Conservation (phyloP, 345 rosid species). For the Boechera retrofracta region DNA sequence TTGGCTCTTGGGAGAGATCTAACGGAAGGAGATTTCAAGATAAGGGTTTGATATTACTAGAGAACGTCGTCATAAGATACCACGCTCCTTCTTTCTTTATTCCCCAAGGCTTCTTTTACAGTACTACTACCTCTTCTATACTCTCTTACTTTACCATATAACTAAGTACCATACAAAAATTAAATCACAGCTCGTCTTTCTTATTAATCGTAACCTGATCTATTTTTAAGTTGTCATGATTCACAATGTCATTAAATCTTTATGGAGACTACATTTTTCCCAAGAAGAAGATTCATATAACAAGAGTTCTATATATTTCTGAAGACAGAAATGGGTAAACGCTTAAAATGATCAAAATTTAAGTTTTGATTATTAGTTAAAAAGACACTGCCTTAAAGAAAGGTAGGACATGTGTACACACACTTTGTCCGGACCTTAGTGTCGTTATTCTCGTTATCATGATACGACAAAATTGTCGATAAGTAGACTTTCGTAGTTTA, state of each 20-base stretch:
- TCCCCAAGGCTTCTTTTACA: slow-evolving; percentile 33
- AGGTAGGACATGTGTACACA: slow-evolving; percentile 20
- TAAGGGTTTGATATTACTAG: slow-evolving; percentile 11
- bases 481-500: slow-evolving; percentile 31
- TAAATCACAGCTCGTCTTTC: slow-evolving; percentile 27
- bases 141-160: slow-evolving; percentile 7
- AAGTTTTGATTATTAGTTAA: not conserved
- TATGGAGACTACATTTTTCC: not conserved
- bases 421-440: slow-evolving; percentile 8
- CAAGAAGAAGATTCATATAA: not conserved
- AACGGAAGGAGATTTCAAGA: not conserved
- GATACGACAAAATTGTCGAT: slow-evolving; percentile 21
- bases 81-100: slow-evolving; percentile 28
- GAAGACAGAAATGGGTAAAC: not conserved
- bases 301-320: not conserved
- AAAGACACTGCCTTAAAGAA: not conserved
- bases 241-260: not conserved
- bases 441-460: slow-evolving; percentile 2
- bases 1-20: slow-evolving; percentile 20
- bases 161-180: not conserved
- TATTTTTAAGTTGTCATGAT: not conserved
- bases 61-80: slow-evolving; percentile 25
- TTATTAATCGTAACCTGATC: not conserved
- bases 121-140: not conserved
- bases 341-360: not conserved